Base-by-base conservation (phyloP, 768 basidiomycete species). In the Boletus rufocinnamomeus region DNA sequence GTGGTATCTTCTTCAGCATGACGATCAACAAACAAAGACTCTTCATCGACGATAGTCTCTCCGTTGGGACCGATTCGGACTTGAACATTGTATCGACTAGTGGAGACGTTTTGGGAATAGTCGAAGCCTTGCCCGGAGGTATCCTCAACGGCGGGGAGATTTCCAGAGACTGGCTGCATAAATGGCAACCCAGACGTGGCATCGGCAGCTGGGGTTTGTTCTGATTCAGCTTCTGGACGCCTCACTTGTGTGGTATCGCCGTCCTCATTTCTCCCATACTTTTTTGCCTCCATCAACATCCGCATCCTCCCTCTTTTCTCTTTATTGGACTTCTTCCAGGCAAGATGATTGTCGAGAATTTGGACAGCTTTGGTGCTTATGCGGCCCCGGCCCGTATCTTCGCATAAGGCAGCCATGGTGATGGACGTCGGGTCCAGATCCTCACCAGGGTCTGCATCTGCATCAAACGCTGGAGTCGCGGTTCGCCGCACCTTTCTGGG, bases 31-130 rank as follows among this genome's bases (percentile, higher is more conserved):
- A 88, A 85, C 21, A 95, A 75, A 14, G 90, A 91, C 27, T 90
- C 84, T 69, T 95, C 91, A 65, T 96, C 93, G 56, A 95, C 82
- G 50, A 95, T 83, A 8, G 90, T 88, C 73, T 93, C 88, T 56
- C 93, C 93, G 63, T 89, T 93, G 9, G 91, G 87, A 13, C 90
- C 92, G 54, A 93, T 87, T 37, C 91, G 86, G 62, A 96, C 84
- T 75, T 95, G 93, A 6, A 91, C 91, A 61, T 87, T 93, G 67
- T 82, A 91, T 19, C 85, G 84, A 68, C 87, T 91, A 1, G 84
- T 82, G 9, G 84, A 72, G 61, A 93, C 64, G 40, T 81, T 71
- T 66, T 88, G 78, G 7, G 81, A 75, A 66, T 93, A 93, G 65
- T 90, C 86, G 62, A 93, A 91, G 17, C 80, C 86, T 46, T 80